Evolutionary conservation across 1,284 basidiomycete species (phyloP), one percentile per base, ranked within the genome.

Genomic region (Rhodotorula sp.): DNA sequence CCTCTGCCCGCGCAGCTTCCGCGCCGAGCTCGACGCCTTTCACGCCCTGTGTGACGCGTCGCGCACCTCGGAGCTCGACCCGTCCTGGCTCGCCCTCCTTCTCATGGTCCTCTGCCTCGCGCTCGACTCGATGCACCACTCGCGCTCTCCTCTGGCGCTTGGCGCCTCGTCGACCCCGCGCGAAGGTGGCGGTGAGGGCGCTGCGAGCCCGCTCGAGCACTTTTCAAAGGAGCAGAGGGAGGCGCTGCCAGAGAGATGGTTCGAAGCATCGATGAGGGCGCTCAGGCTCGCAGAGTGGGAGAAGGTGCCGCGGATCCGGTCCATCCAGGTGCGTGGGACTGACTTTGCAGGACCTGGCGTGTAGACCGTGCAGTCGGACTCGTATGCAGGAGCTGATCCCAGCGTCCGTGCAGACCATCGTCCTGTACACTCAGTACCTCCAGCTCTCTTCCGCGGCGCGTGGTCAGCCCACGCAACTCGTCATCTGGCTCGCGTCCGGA

Each of bases 341-440:
- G 5, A 34, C 34, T 34, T 34, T 34, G 34, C 34, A 34, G 34
- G 34, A 7, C 50, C 48, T 12, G 10, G n/a, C 9, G 12, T 13
- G 13, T 25, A n/a, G n/a, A 10, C 21, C 50, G n/a, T 25, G 9
- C 7, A 2, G 9, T 10, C 49, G 10, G 8, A 10, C 16, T 10
- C 21, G 21, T 23, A 12, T 16, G n/a, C 52, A 8, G 27, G 10
- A 1, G 16, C 23, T 54, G 27, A 54, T 19, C n/a, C 16, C 23
- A 27, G 9, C 46, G 19, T 61, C 19, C 61, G 3, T 19, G 21
- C 58, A 75, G 70, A 75, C 74, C 17, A 74, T 78, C 61, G 62
- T 77, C 21, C 71, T 78, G 23, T 74, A 67, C 59, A 77, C 76
- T 17, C 77, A 78, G 45, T 77, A 77, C 56, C 67, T 77, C 19